phyloP scores from a whole-genome alignment of 257 asterid genomes.

The Penstemon newberryi region DNA sequence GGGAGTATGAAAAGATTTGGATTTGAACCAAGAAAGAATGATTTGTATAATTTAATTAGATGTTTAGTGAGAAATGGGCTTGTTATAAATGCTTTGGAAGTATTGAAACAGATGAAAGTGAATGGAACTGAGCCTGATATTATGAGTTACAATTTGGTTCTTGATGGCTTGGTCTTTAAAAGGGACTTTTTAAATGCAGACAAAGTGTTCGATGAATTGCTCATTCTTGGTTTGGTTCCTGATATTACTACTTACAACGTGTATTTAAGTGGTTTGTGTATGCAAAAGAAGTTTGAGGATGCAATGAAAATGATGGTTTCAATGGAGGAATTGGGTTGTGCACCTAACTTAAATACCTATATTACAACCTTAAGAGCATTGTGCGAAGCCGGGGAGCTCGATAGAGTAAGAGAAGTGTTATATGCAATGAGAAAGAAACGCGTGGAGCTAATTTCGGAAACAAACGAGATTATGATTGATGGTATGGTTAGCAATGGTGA shows the following conservation, averaged over 20 bases:
- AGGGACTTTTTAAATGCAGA: slow-evolving; percentile 48
- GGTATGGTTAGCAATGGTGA: slow-evolving; percentile 37
- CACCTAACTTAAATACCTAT: slow-evolving; percentile 54
- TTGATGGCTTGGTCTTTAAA: slow-evolving; percentile 45
- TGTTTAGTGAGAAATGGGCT: slow-evolving; percentile 41
- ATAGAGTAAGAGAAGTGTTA: slow-evolving; percentile 37
- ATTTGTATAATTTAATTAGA: slow-evolving; percentile 54
- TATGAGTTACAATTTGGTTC: slow-evolving; percentile 56
- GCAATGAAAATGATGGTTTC: slow-evolving; percentile 48
- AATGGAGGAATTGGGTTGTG: slow-evolving; percentile 67
- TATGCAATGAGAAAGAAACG: slow-evolving; percentile 42
- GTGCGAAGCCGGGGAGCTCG: slow-evolving; percentile 40
- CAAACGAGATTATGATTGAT: slow-evolving; percentile 36
- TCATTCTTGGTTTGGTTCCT: slow-evolving; percentile 67
- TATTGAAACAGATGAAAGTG: slow-evolving; percentile 54
- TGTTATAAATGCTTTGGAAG: slow-evolving; percentile 42
- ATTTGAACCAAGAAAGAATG: slow-evolving; percentile 45
- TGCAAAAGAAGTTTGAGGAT: slow-evolving; percentile 56
- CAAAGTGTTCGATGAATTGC: slow-evolving; percentile 80
- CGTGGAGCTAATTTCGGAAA: slow-evolving; percentile 31
- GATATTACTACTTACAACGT: slow-evolving; percentile 58
- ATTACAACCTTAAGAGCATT: slow-evolving; percentile 35
- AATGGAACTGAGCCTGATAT: slow-evolving; percentile 45
- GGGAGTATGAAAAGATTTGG: slow-evolving; percentile 49
- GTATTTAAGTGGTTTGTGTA: slow-evolving; percentile 54